Evolutionary conservation across 2,329 filamentous ascomycete genomes (phyloP).

Genomic region (Penicillium capsulatum): DNA sequence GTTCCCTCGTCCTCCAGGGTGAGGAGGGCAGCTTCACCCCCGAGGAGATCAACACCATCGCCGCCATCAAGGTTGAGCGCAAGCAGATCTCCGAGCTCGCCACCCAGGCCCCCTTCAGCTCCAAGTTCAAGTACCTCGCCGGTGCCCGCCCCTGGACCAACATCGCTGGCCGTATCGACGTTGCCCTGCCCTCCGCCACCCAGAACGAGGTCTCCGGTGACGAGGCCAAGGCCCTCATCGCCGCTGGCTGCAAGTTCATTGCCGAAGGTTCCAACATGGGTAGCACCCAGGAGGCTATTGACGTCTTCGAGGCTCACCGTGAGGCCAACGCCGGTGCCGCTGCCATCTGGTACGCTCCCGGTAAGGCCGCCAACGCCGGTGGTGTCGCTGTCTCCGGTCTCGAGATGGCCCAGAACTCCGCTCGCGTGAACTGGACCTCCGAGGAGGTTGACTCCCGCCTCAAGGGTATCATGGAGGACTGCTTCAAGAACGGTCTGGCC

Average conservation of each 20-base stretch:
- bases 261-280: slow-evolving; percentile 99
- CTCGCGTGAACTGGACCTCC: slow-evolving; percentile 75
- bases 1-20: slow-evolving; percentile 69
- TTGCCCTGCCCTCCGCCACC: slow-evolving; percentile 88
- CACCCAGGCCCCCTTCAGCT: slow-evolving; percentile 50
- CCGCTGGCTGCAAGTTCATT: slow-evolving; percentile 73
- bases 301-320: slow-evolving; percentile 79
- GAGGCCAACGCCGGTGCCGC: slow-evolving; percentile 58
- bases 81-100: slow-evolving; percentile 73
- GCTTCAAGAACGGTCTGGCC: slow-evolving; percentile 82
- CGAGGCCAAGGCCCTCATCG: slow-evolving; percentile 79
- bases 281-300: slow-evolving; percentile 91
- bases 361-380: slow-evolving; percentile 95
- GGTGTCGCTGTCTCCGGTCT: slow-evolving; percentile 96
- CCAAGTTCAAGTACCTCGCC: slow-evolving; percentile 78
- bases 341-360: slow-evolving; percentile 92
- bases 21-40: slow-evolving; percentile 67
- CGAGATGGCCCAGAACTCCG: slow-evolving; percentile 98
- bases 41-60: slow-evolving; percentile 74
- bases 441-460: slow-evolving; percentile 91
- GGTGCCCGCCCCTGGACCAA: slow-evolving; percentile 89
- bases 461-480: slow-evolving; percentile 90
- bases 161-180: slow-evolving; percentile 74
- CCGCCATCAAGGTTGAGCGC: slow-evolving; percentile 79
- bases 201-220: slow-evolving; percentile 96